Conservation (phyloP, 257 asterid species). For the Craterostigma plantagineum region DNA sequence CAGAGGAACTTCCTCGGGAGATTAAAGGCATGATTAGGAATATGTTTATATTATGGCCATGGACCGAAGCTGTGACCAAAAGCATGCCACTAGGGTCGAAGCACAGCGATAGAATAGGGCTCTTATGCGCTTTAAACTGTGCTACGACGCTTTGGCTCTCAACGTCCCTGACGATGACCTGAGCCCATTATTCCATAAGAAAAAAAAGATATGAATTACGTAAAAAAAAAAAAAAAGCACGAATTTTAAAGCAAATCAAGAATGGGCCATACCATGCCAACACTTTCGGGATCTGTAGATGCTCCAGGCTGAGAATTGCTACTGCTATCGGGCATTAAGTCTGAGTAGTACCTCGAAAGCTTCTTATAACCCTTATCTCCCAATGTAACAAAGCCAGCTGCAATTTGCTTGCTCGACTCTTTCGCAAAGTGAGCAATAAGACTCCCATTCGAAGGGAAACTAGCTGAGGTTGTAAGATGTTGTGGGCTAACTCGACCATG, state of each 20-base stretch:
- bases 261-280: conserved; percentile 65
- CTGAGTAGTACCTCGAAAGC: conserved; percentile 76
- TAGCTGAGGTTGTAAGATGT: conserved; percentile 41
- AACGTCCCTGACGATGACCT: conserved; percentile 84
- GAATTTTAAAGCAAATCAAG: not conserved
- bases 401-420: conserved; percentile 92
- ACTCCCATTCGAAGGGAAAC: conserved; percentile 65
- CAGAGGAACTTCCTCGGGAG: conserved; percentile 19
- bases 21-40: conserved; percentile 43
- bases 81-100: conserved; percentile 33
- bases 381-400: conserved; percentile 74
- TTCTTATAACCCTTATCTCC: conserved; percentile 85
- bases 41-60: conserved; percentile 85
- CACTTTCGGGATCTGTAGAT: conserved; percentile 33
- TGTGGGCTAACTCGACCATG: conserved; percentile 69
- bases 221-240: not conserved
- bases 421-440: conserved; percentile 85
- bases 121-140: conserved; percentile 82
- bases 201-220: not conserved
- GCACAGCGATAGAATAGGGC: conserved; percentile 37
- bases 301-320: conserved; percentile 42
- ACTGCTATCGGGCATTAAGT: conserved; percentile 46
- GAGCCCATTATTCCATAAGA: conserved; percentile 4
- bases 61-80: conserved; percentile 73
- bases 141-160: conserved; percentile 50